Evolutionary conservation across 805 yeast genomes (phyloP).

Genomic region (Cyberlindnera bimundalis): DNA sequence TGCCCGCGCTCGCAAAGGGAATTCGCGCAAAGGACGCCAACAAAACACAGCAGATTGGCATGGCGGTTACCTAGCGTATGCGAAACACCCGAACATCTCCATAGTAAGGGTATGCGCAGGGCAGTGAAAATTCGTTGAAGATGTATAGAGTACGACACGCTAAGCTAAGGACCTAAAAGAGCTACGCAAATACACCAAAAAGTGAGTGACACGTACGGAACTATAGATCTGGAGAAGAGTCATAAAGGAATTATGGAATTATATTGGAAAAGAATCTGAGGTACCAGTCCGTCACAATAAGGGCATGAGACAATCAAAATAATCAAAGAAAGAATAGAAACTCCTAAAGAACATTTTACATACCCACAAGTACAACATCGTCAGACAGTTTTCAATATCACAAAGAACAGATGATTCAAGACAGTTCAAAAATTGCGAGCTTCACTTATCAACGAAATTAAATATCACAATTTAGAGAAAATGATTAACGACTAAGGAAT

Average conservation of each 20-base stretch:
- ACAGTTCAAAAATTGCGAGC: too few relatives aligned
- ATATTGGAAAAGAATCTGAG: not conserved
- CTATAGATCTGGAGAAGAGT: not conserved
- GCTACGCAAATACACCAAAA: slow-evolving; percentile 13
- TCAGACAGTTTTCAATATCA: too few relatives aligned
- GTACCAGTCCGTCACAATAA: too few relatives aligned
- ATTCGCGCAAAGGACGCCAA: not conserved
- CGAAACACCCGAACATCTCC: slow-evolving; percentile 11
- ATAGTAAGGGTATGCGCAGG: not conserved
- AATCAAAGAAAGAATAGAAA: too few relatives aligned
- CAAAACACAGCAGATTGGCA: not conserved
- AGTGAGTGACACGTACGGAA: slow-evolving; percentile 11
- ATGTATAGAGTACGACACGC: not conserved
- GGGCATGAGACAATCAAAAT: not conserved
- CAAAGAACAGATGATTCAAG: too few relatives aligned
- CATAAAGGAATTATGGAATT: not conserved
- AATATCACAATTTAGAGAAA: too few relatives aligned
- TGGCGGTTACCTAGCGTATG: too few relatives aligned
- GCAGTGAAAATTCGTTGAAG: slow-evolving; percentile 17
- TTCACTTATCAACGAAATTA: too few relatives aligned
- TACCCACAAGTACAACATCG: too few relatives aligned
- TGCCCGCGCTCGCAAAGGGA: too few relatives aligned
- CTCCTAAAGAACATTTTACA: too few relatives aligned
- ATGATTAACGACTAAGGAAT: too few relatives aligned
- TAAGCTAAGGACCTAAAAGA: not conserved